A percentile compares a stretch with the other conserved stretches of the same genome.
Evolutionary conservation across 441 rosid species (phyloP).

Genomic region (Biscutella laevigata): DNA sequence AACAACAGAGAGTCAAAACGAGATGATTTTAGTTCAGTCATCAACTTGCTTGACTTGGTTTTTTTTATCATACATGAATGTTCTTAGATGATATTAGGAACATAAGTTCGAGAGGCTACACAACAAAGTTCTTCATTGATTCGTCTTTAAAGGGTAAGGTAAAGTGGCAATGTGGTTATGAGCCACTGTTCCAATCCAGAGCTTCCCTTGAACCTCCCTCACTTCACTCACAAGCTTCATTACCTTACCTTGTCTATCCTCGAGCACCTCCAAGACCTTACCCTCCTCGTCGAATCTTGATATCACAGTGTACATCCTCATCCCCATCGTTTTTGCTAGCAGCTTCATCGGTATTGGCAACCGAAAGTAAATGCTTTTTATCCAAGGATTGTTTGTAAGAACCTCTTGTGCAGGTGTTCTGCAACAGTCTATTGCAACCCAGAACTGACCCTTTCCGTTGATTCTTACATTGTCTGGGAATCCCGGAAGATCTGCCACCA

Average conservation of each 20-base stretch:
- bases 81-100: constrained; percentile 1
- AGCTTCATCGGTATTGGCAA: constrained; percentile 57
- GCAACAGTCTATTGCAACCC: constrained; percentile 98
- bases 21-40: constrained; percentile 9
- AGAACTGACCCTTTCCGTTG: constrained; percentile 69
- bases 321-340: constrained; percentile 73
- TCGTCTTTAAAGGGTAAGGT: constrained; percentile 40
- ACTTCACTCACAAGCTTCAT: constrained; percentile 95
- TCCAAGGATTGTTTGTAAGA: constrained; percentile 69
- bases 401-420: constrained; percentile 71
- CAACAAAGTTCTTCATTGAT: constrained; percentile 8
- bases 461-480: constrained; percentile 86
- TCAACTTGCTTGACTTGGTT: not conserved
- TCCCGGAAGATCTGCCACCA: constrained; percentile 67
- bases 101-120: constrained; percentile 2
- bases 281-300: constrained; percentile 55
- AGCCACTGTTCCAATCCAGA: constrained; percentile 96
- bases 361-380: constrained; percentile 62
- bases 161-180: constrained; percentile 88
- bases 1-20: not conserved
- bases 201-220: constrained; percentile 67
- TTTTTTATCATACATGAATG: not conserved
- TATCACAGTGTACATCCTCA: constrained; percentile 83
- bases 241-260: constrained; percentile 70
- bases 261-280: constrained; percentile 67